Evolutionary conservation across 768 basidiomycete species (phyloP).

Genomic region (Suillus ampliporus): DNA sequence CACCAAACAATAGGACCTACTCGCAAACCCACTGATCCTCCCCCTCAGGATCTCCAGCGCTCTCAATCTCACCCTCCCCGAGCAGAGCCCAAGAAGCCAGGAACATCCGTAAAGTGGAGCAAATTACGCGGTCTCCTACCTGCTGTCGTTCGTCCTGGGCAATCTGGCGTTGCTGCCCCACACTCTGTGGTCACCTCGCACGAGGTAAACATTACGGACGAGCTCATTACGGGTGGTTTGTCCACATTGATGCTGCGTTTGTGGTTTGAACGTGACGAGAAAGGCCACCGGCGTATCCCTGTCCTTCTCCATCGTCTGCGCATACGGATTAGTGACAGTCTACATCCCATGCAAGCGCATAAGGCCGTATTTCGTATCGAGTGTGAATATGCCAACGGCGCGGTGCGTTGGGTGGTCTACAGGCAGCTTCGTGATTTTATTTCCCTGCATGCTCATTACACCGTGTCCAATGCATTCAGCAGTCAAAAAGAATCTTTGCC

Average conservation of each 20-base stretch:
- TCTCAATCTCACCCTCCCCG: constrained; percentile 37
- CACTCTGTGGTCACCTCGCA: constrained; percentile 57
- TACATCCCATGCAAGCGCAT: constrained; percentile 77
- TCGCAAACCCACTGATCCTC: constrained; percentile 13
- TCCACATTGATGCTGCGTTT: constrained; percentile 79
- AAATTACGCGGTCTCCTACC: constrained; percentile 72
- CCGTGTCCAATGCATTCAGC: constrained; percentile 81
- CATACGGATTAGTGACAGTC: constrained; percentile 84
- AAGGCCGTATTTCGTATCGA: constrained; percentile 90
- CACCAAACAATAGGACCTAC: constrained; percentile 6
- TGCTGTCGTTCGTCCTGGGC: constrained; percentile 42
- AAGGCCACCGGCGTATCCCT: constrained; percentile 80
- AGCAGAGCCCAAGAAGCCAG: constrained; percentile 25
- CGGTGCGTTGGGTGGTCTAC: constrained; percentile 93
- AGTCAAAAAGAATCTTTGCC: constrained; percentile 79
- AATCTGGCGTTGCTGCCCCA: constrained; percentile 40
- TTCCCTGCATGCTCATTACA: constrained; percentile 88
- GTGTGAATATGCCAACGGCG: constrained; percentile 95
- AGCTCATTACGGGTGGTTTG: constrained; percentile 80
- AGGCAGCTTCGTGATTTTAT: constrained; percentile 92
- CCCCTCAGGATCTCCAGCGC: constrained; percentile 21
- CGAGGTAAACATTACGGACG: constrained; percentile 79
- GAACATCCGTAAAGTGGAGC: constrained; percentile 57
- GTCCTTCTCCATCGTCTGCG: constrained; percentile 79
- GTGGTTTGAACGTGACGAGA: constrained; percentile 90